phyloP scores from a whole-genome alignment of 2,329 filamentous ascomycete species.

The Nothophoma quercina region DNA sequence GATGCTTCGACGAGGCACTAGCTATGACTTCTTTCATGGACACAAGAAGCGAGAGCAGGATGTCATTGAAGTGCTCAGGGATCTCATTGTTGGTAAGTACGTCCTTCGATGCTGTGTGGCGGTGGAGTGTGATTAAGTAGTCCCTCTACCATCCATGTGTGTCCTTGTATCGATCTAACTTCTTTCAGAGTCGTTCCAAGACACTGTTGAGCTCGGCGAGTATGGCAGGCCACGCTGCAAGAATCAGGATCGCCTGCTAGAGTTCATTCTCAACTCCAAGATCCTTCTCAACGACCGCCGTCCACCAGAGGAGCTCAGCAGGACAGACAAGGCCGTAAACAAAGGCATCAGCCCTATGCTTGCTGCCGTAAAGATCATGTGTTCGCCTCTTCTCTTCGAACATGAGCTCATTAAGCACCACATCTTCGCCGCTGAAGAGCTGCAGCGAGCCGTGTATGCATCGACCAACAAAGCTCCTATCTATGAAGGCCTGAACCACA shows the following conservation, averaged over 20 bases:
- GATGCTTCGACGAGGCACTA: conserved; percentile 28
- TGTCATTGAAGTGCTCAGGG: conserved; percentile 50
- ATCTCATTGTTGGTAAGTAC: conserved; percentile 55
- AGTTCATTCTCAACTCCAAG: conserved; percentile 42
- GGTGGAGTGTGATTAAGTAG: background rate
- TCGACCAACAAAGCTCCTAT: conserved; percentile 46
- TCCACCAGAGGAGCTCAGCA: conserved; percentile 14
- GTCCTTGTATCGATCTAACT: background rate
- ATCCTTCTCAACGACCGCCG: conserved; percentile 37
- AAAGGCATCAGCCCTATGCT: conserved; percentile 24
- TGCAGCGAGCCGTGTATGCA: conserved; percentile 57
- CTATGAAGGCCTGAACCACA: conserved; percentile 49
- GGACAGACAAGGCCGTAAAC: conserved; percentile 3
- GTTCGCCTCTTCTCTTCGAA: conserved; percentile 41
- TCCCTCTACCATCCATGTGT: background rate
- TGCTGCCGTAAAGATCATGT: conserved; percentile 44
- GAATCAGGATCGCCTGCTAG: conserved; percentile 44
- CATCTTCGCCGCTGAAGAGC: conserved; percentile 52
- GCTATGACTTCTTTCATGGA: conserved; percentile 30
- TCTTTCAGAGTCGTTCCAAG: conserved; percentile 42
- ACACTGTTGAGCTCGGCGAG: conserved; percentile 23
- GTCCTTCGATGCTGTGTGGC: no score
- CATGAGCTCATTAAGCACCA: conserved; percentile 20
- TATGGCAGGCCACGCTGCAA: conserved; percentile 35
- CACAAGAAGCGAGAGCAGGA: conserved; percentile 36